Conservation (phyloP, 345 rosid species). For the Camelina neglecta region DNA sequence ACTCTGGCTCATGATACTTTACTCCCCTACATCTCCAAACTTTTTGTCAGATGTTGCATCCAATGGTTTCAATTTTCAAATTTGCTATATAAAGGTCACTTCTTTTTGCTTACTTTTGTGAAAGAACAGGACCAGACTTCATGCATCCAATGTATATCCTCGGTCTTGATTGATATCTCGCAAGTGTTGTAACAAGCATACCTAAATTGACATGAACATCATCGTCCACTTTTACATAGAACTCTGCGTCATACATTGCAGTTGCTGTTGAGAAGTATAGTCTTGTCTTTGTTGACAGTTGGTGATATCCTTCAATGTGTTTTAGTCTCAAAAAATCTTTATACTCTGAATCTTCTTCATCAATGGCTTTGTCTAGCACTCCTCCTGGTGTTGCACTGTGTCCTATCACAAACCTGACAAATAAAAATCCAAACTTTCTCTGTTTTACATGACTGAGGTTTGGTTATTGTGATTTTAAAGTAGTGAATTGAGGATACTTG, state of each 20-base stretch:
- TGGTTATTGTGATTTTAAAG: not conserved
- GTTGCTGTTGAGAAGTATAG: conserved; percentile 80
- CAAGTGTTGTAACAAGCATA: conserved; percentile 57
- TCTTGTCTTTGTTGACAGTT: conserved; percentile 80
- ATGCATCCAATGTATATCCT: conserved; percentile 94
- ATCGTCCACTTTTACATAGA: conserved; percentile 85
- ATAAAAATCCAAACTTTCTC: not conserved
- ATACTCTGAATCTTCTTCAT: conserved; percentile 67
- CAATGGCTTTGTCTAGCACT: conserved; percentile 70
- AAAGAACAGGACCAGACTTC: conserved; percentile 94
- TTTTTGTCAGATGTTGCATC: not conserved
- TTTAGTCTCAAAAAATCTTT: conserved; percentile 77
- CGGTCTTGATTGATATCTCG: conserved; percentile 63
- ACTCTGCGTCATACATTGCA: conserved; percentile 83
- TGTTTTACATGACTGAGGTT: not conserved
- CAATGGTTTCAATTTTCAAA: not conserved
- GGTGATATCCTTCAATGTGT: conserved; percentile 86
- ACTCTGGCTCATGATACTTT: conserved; percentile 90
- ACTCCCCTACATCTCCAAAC: conserved; percentile 52
- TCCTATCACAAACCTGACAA: conserved; percentile 75
- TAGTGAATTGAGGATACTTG: conserved; percentile 16
- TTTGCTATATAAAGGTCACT: not conserved
- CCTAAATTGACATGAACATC: conserved; percentile 89
- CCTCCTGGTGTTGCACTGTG: conserved; percentile 83
- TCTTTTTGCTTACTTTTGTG: conserved; percentile 57